Evolutionary conservation across 2,329 filamentous ascomycete genomes (phyloP), one percentile per base, ranked within the genome.

Genomic region (Exophiala xenobiotica): DNA sequence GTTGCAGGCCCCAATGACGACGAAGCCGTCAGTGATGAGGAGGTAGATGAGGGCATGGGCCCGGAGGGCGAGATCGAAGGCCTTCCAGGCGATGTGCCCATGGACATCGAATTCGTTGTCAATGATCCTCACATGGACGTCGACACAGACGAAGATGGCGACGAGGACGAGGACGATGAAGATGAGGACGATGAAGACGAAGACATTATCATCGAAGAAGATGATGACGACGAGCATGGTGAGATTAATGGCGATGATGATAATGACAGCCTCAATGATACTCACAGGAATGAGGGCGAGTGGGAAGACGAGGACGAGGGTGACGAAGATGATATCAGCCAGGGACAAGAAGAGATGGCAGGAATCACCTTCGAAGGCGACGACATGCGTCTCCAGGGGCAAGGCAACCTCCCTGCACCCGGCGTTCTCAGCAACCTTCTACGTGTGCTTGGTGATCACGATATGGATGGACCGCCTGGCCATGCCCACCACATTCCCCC

Each of bases 101-200:
- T 83, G 69, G 84, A 88, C 29, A 88, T 96, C 45, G 91, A 96
- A 73, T 87, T 97, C 61, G 88, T 95, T 56, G 88, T 96, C 76
- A 87, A 88, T 45, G 82, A 80, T 42, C 51, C 51, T 27, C 49
- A 54, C 77, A 80, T 26, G 80, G 80, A 82, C 2, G 79, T 82
- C n/a, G 84, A 85, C 6, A 79, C 81, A 2, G 80, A 82, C 27
- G 84, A 84, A 46, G 83, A 80, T 18, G 80, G 82, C 22, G 79
- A 83, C 20, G 83, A 85, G 26, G 74, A 76, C 6, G 76, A 80
- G 16, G 77, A 79, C 9, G 83, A 86, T 20, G 65, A 65, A 18
- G 65, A 68, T 43, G 77, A 80, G 18, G 78, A 80, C 20, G 80
- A 82, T 9, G 66, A 68, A 16, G 66, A 67, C 41, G 78, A 80